Base-by-base conservation (phyloP, 768 basidiomycete species). In the Trametes cingulata region DNA sequence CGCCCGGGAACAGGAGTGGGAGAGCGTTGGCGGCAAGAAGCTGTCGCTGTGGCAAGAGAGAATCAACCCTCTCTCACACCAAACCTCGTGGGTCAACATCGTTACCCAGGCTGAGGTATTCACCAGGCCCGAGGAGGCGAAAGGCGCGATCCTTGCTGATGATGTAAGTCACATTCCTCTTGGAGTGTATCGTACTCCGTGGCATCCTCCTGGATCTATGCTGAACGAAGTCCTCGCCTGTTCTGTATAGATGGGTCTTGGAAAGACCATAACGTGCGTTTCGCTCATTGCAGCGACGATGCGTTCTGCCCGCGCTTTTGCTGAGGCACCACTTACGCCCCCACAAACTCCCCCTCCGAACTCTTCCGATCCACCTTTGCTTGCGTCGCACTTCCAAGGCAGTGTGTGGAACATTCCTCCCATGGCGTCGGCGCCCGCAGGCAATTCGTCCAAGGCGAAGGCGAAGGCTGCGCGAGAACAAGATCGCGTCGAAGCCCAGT, bases 201-300 rank as follows among this genome's bases (percentile, higher is more conserved):
- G 13, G 20, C 29, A 39, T 13, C n/a, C 41, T 46, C 41, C 54
- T 59, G 67, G 65, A 55, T 55, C 50, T 50, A 64, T 42, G 10
- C 58, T 58, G 20, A 25, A 55, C 46, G 19, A n/a, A 20, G 24
- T 12, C 15, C 12, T 15, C 42, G 42, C 67, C 40, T 15, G 42
- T 53, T n/a, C 91, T 90, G 91, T 93, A 35, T 60, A 97, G 95
- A 98, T 97, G 95, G 96, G 96, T 66, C 84, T 99, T 27, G 96
- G 96, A 17, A 98, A 98, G 75, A 98, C 96, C 0, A 94, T 98
- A 52, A 92, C 94, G 29, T 93, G 95, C 62, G 91, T 98, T 24
- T 91, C 96, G 15, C 81, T 99, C 50, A 89, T 99, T 51, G 95
- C 93, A 12, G 84, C 90, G 27, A 98, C 97, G 1, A 79, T 95